Percentiles rank a stretch among this genome's conserved stretches.
Evolutionary conservation across 2,329 filamentous ascomycete genomes (phyloP).

Genomic region (Dissoconium aciculare): DNA sequence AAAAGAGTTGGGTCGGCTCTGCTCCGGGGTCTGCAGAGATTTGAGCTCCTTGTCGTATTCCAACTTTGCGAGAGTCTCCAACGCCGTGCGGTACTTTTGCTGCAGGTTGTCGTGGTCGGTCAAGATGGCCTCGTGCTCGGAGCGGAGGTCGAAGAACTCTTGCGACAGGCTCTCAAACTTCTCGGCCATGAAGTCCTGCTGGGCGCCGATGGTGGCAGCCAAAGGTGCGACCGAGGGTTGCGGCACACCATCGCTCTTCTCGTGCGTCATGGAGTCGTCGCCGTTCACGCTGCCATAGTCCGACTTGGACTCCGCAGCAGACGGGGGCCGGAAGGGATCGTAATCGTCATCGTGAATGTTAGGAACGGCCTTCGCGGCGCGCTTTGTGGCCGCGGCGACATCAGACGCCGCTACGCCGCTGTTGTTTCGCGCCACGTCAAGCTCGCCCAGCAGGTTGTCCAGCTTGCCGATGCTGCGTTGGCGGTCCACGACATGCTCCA

Average conservation of each 20-base stretch:
- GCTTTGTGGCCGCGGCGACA: conserved; percentile 13
- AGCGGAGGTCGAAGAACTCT: conserved; percentile 76
- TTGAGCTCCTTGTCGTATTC: conserved; percentile 55
- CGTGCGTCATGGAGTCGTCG: conserved; percentile 6
- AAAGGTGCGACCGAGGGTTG: not conserved
- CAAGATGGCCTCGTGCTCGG: conserved; percentile 76
- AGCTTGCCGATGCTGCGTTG: conserved; percentile 90
- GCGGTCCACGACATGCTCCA: conserved; percentile 89
- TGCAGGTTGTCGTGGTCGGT: conserved; percentile 69
- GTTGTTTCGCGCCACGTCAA: conserved; percentile 44
- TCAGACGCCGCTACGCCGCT: conserved; percentile 1
- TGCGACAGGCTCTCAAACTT: conserved; percentile 85
- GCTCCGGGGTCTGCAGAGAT: conserved; percentile 47
- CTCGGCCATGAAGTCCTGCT: conserved; percentile 74
- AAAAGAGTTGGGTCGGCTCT: conserved; percentile 60
- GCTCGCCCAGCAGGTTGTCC: conserved; percentile 78
- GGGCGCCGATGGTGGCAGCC: conserved; percentile 36
- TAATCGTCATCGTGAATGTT: conserved; percentile 8
- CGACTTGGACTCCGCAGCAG: conserved; percentile 7
- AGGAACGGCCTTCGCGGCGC: conserved; percentile 7
- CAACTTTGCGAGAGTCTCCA: conserved; percentile 67
- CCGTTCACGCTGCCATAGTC: conserved; percentile 11
- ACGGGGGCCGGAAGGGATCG: conserved; percentile 14
- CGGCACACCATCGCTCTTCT: conserved; percentile 4
- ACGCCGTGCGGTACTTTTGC: conserved; percentile 77